Percentiles rank a stretch among this genome's conserved stretches.
These are phyloP conservation scores for Neospermospora avenae DNA, from an alignment of 2,329 filamentous ascomycete genomes.

Conservation along the genomic window DNA sequence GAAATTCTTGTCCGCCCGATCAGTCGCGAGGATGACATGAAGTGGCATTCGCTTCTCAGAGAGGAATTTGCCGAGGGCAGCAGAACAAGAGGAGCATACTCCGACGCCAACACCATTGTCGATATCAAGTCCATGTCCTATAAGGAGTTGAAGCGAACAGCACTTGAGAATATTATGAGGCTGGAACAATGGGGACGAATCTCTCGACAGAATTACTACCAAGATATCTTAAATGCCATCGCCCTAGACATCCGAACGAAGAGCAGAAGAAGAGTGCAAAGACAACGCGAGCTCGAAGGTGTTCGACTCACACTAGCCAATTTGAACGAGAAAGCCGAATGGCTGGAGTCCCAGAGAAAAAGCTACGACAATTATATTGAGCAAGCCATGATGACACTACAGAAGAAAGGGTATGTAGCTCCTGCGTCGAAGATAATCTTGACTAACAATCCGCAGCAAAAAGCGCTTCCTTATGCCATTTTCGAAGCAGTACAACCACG, in stretches of 20 bases:
- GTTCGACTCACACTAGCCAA: conserved; percentile 72
- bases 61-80: conserved; percentile 74
- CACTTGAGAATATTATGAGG: conserved; percentile 88
- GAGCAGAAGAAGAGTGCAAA: conserved; percentile 86
- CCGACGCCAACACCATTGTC: conserved; percentile 76
- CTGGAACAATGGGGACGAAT: conserved; percentile 87
- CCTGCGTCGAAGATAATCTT: not conserved
- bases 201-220: conserved; percentile 83
- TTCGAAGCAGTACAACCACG: conserved; percentile 98
- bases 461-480: conserved; percentile 94
- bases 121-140: conserved; percentile 91
- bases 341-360: conserved; percentile 92
- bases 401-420: conserved; percentile 77
- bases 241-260: conserved; percentile 96
- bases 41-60: conserved; percentile 76
- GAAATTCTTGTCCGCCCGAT: conserved; percentile 94
- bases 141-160: conserved; percentile 86
- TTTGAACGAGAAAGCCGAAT: conserved; percentile 81
- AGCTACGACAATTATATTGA: conserved; percentile 99
- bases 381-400: conserved; percentile 93
- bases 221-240: conserved; percentile 96
- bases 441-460: conserved; percentile 52
- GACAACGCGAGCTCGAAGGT: conserved; percentile 85
- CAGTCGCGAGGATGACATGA: conserved; percentile 78
- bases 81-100: conserved; percentile 78